Evolutionary conservation across 176 grass and related monocot genomes (phyloP), one percentile per base, ranked within the genome.

Genomic region (Eremochloa ophiuroides): DNA sequence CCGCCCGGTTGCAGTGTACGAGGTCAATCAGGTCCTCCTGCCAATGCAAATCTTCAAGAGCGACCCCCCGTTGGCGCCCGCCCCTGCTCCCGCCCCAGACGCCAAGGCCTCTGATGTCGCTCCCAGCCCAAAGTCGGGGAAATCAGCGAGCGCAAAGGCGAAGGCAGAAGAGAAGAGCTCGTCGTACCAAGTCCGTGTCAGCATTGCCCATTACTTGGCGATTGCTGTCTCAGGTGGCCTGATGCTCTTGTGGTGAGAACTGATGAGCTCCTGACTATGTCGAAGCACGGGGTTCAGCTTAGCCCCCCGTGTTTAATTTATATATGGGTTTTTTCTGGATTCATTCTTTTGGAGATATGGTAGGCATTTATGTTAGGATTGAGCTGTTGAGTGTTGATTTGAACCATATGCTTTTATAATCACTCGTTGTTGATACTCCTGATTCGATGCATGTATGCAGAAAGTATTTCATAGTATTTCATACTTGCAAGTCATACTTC

Each of bases 271-370:
- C 76, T 79, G 81, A 63, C 71, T 69, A 43, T 87, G 70, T 79
- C 73, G 25, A 48, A 84, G 89, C 76, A 73, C 38, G 18, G 62
- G 72, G 61, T 85, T 87, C 26, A 41, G 78, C 73, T 75, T 69
- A 75, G 82, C 62, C 43, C 68, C 55, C 62, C 12, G 51, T 76
- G 53, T 40, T 86, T 85, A 55, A 27, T 80, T 73, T 87, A 83
- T 59, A 68, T 89, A 26, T 59, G 55, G 9, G 62, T 80, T 69
- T 91, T 80, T 91, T 69, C 53, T 79, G 83, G n/a, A 80, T 68
- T 91, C 79, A 89, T 94, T 94, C 92, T 91, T 88, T 91, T 94
- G 89, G 83, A 94, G 76, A 91, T 87, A 91, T 87, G 86, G 59
- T 89, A 89, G 88, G 39, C 48, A 30, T 82, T 82, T 66, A 59